These are phyloP conservation scores for Diaporthe ampelina DNA, from an alignment of 2,329 filamentous ascomycete genomes.

Conservation along the genomic window DNA sequence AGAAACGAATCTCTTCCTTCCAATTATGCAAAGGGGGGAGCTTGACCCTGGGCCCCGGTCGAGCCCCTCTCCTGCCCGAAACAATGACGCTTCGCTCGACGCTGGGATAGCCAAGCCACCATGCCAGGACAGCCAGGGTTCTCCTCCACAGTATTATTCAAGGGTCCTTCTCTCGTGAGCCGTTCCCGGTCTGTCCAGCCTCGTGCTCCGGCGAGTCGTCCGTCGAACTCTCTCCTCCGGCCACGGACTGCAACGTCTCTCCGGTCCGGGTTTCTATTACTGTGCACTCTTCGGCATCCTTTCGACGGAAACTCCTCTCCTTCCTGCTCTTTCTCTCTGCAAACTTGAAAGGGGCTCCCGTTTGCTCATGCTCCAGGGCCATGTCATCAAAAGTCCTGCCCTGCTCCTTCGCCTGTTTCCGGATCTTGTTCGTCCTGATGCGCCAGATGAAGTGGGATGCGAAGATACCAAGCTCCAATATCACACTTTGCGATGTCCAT, in stretches of 20 bases:
- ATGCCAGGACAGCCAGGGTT: not conserved
- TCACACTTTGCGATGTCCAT: conserved; percentile 55
- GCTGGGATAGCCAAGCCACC: conserved; percentile 1
- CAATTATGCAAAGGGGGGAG: not conserved
- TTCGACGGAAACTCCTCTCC: not conserved
- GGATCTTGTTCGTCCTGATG: conserved; percentile 65
- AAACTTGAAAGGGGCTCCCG: conserved; percentile 53
- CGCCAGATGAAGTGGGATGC: conserved; percentile 71
- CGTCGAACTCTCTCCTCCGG: not conserved
- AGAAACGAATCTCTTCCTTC: not conserved
- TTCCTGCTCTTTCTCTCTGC: conserved; percentile 49
- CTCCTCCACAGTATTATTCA: not conserved
- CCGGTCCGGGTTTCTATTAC: not conserved
- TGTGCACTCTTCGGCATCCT: conserved; percentile 17
- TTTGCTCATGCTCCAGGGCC: conserved; percentile 51
- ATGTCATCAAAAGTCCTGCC: conserved; percentile 71
- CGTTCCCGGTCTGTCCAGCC: conserved; percentile 10
- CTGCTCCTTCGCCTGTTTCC: conserved; percentile 63
- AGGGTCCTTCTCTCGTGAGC: conserved; percentile 4
- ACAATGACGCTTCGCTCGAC: conserved; percentile 2
- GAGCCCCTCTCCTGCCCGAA: conserved; percentile 4
- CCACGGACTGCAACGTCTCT: not conserved
- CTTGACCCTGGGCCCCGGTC: not conserved
- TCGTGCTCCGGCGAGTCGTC: not conserved
- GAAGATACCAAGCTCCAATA: conserved; percentile 73